Evolutionary conservation across 2,329 filamentous ascomycete species (phyloP), one percentile per base, ranked within the genome.

Genomic region (Magnaporthiopsis rhizophila): DNA sequence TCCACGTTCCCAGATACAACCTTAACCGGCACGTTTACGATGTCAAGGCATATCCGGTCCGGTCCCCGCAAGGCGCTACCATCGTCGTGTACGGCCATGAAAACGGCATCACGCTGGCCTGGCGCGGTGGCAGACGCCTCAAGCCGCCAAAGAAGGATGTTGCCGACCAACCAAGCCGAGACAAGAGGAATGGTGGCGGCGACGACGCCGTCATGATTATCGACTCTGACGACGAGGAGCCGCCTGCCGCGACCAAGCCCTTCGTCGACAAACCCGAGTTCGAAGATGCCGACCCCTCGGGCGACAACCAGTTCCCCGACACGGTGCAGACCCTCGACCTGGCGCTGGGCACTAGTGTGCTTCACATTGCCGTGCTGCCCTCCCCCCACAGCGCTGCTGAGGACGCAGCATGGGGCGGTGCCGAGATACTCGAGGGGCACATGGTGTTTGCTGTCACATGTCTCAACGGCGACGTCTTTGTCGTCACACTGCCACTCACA

Each of bases 61-160:
- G 80, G 65, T 87, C 86, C 1, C 80, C 85, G 1, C 86, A 89
- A 70, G 86, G 86, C 50, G 86, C 86, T 8, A 85, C 81, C 2
- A 81, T 89, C 70, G 72, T 89, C 32, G 74, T 89, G 59, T 87
- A 87, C 69, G 86, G 83, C 59, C 86, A 88, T 69, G 84, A 87
- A 65, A 85, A 83, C 72, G 86, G 86, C 59, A 74, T 88, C 58
- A 85, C 81, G 3, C 70, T 89, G 53, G 73, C 85, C 30, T 89
- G 86, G 86, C 81, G 85, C 58, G 86, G 86, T 59, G 86, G 86
- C 13, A 80, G 80, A 62, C 78, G 79, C n/a, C 83, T 89, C 69
- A 88, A 86, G 71, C 66, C 77, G 1, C 67, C 73, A 1, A 73
- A 76, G 53, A 77, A 79, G 71, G 21, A 66, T 68, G 1, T 60